phyloP scores from a whole-genome alignment of 306 rosid species.

The Myrica gale region DNA sequence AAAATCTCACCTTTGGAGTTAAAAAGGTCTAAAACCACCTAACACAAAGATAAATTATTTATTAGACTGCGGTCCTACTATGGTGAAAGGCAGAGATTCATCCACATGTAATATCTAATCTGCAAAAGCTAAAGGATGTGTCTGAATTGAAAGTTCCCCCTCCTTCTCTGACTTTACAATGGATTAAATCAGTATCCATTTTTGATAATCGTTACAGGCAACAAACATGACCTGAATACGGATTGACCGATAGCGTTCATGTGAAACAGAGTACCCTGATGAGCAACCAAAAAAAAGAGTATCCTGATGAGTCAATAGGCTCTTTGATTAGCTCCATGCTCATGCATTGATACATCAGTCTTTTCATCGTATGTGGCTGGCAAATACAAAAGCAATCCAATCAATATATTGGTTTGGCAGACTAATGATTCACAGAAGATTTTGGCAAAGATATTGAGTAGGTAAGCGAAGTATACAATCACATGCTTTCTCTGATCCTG shows the following conservation, averaged over 20 bases:
- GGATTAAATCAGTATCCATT: too few relatives aligned
- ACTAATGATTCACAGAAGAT: conserved; percentile 5
- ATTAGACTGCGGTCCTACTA: not conserved
- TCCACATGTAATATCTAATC: not conserved
- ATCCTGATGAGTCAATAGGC: too few relatives aligned
- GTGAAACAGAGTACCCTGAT: too few relatives aligned
- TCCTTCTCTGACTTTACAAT: too few relatives aligned
- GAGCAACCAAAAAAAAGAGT: too few relatives aligned
- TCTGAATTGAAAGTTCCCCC: too few relatives aligned
- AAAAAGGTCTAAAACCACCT: too few relatives aligned
- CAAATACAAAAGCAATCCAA: not conserved
- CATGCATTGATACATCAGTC: not conserved
- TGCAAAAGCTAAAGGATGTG: not conserved
- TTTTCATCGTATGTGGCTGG: not conserved
- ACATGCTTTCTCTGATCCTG: conserved; percentile 41
- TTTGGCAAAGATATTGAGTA: conserved; percentile 29
- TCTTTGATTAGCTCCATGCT: too few relatives aligned
- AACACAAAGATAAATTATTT: not conserved
- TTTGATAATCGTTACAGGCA: too few relatives aligned
- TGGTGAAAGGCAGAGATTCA: not conserved
- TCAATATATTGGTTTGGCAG: not conserved
- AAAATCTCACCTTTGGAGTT: too few relatives aligned
- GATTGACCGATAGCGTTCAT: too few relatives aligned
- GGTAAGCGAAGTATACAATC: conserved; percentile 48
- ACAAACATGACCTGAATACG: too few relatives aligned